These are phyloP conservation scores for Sporothrix inflata DNA, from an alignment of 2,329 filamentous ascomycete species.

Conservation along the genomic window DNA sequence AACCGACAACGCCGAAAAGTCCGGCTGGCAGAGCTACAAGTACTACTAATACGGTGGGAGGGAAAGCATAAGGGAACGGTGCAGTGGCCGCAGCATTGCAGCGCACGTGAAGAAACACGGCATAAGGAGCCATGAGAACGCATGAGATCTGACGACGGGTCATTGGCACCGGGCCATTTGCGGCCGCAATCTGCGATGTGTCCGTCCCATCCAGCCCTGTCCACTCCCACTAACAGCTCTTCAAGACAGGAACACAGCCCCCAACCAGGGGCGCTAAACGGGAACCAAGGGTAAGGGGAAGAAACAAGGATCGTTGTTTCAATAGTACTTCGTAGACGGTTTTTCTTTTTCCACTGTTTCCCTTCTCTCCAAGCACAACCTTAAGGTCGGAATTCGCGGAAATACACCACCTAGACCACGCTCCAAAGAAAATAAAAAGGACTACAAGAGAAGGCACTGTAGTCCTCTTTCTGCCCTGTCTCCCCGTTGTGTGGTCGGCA, in stretches of 20 bases:
- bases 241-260: neutral
- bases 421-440: neutral
- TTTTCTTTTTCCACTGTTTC: neutral
- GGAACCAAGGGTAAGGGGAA: constrained; percentile 2
- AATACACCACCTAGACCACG: neutral
- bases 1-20: neutral
- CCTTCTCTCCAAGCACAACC: neutral
- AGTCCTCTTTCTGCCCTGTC: neutral
- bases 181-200: constrained; percentile 2
- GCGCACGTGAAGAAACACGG: neutral
- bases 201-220: too few species aligned
- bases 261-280: neutral
- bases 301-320: neutral
- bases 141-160: constrained; percentile 4
- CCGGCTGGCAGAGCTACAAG: neutral
- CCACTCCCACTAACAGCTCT: neutral
- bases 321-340: too few species aligned
- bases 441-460: neutral
- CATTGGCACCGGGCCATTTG: neutral
- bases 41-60: neutral
- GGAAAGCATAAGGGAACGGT: neutral
- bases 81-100: neutral
- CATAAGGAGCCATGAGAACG: neutral
- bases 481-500: neutral
- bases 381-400: neutral